Evolutionary conservation across 176 grass and related monocot genomes (phyloP), one percentile per base, ranked within the genome.

Genomic region (Puccinellia tenuiflora): DNA sequence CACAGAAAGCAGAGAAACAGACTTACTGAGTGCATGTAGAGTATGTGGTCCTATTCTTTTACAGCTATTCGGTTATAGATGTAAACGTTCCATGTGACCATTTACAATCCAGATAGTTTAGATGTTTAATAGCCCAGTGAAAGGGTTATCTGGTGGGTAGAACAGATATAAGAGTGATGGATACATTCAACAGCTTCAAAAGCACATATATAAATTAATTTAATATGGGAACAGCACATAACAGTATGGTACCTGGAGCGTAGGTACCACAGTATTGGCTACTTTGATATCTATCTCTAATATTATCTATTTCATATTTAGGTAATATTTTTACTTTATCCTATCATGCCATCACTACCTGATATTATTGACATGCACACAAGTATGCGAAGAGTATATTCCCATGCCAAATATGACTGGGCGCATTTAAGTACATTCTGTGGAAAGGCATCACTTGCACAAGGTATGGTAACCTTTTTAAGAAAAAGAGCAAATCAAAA

Each of bases 401-500:
- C 50, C 52, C 18, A 69, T 54, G 37, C 2, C 51, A 73, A 80
- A 80, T 64, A 78, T 45, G 13, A 76, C 29, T 57, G 7, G 60
- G 13, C 15, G 29, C 30, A 84, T 43, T n/a, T 74, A 83, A 11
- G 9, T 73, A 48, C 7, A 24, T 30, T 46, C 7, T 39, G 31
- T 33, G 16, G 18, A 28, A 53, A 82, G 30, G 2, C 6, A 20
- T 12, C 39, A 37, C 47, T 17, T 30, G n/a, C n/a, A n/a, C n/a
- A n/a, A n/a, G 73, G 53, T 17, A 85, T 55, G 29, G 22, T 28
- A 82, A 73, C 2, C 26, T 81, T 81, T 31, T 37, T 15, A 73
- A 39, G 22, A 81, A 76, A 56, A 34, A 76, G 21, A 68, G 59
- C 47, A 34, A 43, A 82, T 45, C 1, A 53, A 80, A 88, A 55